Evolutionary conservation across 2,329 filamentous ascomycete genomes (phyloP), one percentile per base, ranked within the genome.

Genomic region (Pseudofabraea citricarpa): DNA sequence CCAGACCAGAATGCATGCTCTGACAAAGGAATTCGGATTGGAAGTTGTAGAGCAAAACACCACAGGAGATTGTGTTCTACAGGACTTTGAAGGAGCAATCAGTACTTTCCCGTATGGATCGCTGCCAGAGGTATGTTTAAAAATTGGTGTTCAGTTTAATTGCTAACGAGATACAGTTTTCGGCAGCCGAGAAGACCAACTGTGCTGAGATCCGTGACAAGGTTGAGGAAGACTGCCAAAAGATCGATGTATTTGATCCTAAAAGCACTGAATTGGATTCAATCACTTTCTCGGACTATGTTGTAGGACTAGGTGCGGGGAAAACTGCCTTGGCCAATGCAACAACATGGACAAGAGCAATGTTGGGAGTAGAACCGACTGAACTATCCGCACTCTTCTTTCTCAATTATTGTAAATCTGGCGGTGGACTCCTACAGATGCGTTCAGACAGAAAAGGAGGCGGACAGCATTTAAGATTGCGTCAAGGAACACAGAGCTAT

Each of bases 311-410:
- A 2, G 57, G 59, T 4, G 62, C 62, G 9, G 45, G 51, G 22
- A 45, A 56, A 22, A 47, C 51, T 6, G 62, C 64, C 0, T 26
- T 69, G 0, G 57, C 57, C 1, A 67, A 62, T 0, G 65, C 65
- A 1, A 64, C 53, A 1, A 49, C 74, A 5, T 74, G 72, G 64
- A 68, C 68, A 0, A 62, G 69, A 0, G 73, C 67, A 3, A 71
- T 74, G 67, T 58, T 77, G 1, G 75, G 75, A 2, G 58, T 68
- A 1, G 70, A 77, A 27, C 66, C 73, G 0, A 43, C 41, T 2
- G 72, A 79, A 13, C 50, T 77, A 2, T 71, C 66, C 3, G 73
- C 75, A 0, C 53, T 74, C 1, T 79, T 61, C 53, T 76, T 80
- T 51, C 61, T 81, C 16, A 64, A 75, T 52, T 78, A 80, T 59